These are phyloP conservation scores for Colletotrichum agaves DNA, from an alignment of 2,329 filamentous ascomycete genomes.

Conservation along the genomic window DNA sequence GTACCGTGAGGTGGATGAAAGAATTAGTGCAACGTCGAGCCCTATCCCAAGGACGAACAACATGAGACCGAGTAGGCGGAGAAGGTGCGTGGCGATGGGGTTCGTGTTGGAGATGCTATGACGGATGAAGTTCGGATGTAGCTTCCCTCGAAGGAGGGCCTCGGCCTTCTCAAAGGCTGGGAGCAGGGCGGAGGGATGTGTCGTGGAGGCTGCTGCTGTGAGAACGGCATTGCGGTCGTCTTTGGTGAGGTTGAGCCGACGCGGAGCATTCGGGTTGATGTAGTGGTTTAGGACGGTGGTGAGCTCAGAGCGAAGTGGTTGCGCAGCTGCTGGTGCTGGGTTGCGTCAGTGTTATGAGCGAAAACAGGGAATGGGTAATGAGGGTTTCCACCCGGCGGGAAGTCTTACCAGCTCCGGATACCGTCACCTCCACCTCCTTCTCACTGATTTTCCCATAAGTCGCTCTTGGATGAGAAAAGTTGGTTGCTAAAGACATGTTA, in stretches of 20 bases:
- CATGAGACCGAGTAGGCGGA: slow-evolving; percentile 40
- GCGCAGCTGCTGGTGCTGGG: slow-evolving; percentile 32
- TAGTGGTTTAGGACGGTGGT: slow-evolving; percentile 51
- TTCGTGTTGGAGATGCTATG: slow-evolving; percentile 53
- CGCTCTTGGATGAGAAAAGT: slow-evolving; percentile 25
- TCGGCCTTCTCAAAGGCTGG: slow-evolving; percentile 52
- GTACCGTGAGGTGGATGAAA: slow-evolving; percentile 44
- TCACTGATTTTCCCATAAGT: not conserved
- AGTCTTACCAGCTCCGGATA: slow-evolving; percentile 18
- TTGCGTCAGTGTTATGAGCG: not conserved
- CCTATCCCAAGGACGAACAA: slow-evolving; percentile 43
- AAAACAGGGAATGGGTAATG: not conserved
- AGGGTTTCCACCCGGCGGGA: not conserved
- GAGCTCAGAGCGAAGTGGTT: slow-evolving; percentile 55
- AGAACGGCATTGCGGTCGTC: slow-evolving; percentile 52
- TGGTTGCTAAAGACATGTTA: slow-evolving; percentile 25
- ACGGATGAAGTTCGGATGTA: slow-evolving; percentile 53
- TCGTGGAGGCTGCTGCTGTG: slow-evolving; percentile 53
- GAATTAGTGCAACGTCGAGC: slow-evolving; percentile 46
- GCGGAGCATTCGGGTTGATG: slow-evolving; percentile 47
- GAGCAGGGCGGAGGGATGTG: slow-evolving; percentile 56
- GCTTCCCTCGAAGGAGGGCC: slow-evolving; percentile 47
- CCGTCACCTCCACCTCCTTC: not conserved
- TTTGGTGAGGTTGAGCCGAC: slow-evolving; percentile 50
- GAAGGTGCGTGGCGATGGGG: slow-evolving; percentile 46